Evolutionary conservation across 768 basidiomycete species (phyloP).

Genomic region (Lentinula aciculospora): DNA sequence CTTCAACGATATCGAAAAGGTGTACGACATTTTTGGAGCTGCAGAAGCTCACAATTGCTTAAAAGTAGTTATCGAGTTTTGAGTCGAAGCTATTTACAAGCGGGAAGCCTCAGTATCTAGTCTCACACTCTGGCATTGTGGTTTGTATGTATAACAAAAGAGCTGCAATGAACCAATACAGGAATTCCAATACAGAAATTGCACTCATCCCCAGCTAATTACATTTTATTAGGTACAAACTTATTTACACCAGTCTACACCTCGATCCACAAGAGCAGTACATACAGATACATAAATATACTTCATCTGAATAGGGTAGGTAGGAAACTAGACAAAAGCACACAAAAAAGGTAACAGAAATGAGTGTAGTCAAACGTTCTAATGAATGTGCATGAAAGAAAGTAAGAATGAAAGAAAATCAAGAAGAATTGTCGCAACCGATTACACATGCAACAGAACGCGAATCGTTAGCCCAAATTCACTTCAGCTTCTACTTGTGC

Average conservation of each 20-base stretch:
- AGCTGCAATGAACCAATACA: too few relatives aligned
- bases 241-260: neutral
- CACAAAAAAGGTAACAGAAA: neutral
- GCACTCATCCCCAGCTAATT: too few relatives aligned
- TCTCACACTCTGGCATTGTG: too few relatives aligned
- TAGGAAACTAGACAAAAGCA: constrained; percentile 5
- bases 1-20: constrained; percentile 14
- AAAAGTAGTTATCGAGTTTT: constrained; percentile 19
- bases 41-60: constrained; percentile 17
- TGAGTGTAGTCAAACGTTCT: neutral
- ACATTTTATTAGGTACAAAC: neutral
- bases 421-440: too few relatives aligned
- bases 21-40: constrained; percentile 15
- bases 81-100: neutral
- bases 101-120: too few relatives aligned
- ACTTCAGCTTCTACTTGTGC: neutral
- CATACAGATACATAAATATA: neutral
- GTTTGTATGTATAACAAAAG: too few relatives aligned
- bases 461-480: too few relatives aligned
- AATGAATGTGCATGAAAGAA: too few relatives aligned
- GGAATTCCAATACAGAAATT: too few relatives aligned
- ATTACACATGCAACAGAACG: neutral
- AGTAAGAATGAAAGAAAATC: too few relatives aligned
- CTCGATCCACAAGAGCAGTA: neutral
- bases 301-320: constrained; percentile 2